Base-by-base conservation (phyloP, 139 green algal species). In the Pleodorina starrii region DNA sequence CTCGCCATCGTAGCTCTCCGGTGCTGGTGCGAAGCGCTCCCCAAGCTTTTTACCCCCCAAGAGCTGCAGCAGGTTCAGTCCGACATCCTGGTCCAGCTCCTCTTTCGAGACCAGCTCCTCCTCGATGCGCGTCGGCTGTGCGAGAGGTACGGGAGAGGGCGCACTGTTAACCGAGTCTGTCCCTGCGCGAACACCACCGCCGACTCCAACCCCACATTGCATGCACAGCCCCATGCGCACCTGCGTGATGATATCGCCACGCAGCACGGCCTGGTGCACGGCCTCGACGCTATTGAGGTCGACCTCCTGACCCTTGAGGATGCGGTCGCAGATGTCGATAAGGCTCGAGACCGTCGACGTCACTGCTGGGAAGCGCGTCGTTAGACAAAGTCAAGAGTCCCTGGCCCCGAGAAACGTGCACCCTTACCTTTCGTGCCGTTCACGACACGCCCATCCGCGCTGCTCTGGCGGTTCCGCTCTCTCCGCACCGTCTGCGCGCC, bases 21-120 rank as follows among this genome's bases (percentile, higher is more conserved):
- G 84, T 1, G 66, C 76, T 5, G 63, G 68, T 19, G 63, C 54
- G 32, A 86, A 87, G 43, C 79, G 80, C 63, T 91, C 77, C 9
- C 76, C 87, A 36, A 91, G 75, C 36, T 85, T 86, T 38, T 88
- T 88, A 46, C 88, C 71, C 14, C 88, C 88, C 88, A 89, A 43
- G 9, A 92, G 82, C 83, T 92, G 89, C 83, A 92, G 63, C 60
- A 92, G 89, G 83, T 90, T 92, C 38, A 92, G 75, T 9, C 89
- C 89, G 60, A 92, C 89, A 60, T 92, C 89, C 74, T 87, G 83
- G 82, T 92, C 89, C 60, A 92, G 74, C 81, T 92, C 89, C 82
- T 92, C 89, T 43, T 92, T 92, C 0, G 46, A 78, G 40, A 91
- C 72, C 74, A 92, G 89, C 66, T 92, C 83, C 60, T 92, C 89